A percentile compares a stretch with the other conserved stretches of the same genome.
These are phyloP conservation scores for Liquidambar formosana DNA, from an alignment of 164 flowering plant species.

Conservation along the genomic window DNA sequence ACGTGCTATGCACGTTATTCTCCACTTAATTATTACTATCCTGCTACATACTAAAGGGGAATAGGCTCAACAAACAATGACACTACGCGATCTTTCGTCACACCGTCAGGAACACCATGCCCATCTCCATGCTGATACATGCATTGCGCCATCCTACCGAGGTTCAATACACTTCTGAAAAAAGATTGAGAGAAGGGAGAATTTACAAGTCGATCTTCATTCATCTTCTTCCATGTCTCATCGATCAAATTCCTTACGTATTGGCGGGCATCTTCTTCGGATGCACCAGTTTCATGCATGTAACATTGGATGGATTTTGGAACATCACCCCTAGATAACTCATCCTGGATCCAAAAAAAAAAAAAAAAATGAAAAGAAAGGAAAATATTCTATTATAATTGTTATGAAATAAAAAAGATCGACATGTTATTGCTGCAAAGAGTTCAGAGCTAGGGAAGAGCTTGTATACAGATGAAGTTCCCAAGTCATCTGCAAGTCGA, in stretches of 20 bases:
- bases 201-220: conserved; percentile 12
- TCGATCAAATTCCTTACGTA: conserved; percentile 13
- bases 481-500: conserved; percentile 9
- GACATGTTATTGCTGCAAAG: no score
- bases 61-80: conserved; percentile 6
- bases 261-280: conserved; percentile 32
- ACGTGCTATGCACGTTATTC: no score
- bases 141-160: conserved; percentile 5
- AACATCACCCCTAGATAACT: conserved; percentile 31
- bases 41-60: not conserved
- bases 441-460: no score
- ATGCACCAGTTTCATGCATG: conserved; percentile 35
- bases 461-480: conserved; percentile 16
- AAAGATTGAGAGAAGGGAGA: conserved; percentile 1
- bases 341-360: conserved; percentile 22
- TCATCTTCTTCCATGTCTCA: conserved; percentile 30
- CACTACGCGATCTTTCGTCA: conserved; percentile 3
- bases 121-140: conserved; percentile 14
- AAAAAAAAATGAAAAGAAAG: not conserved
- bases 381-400: no score
- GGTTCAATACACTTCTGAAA: conserved; percentile 9
- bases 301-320: conserved; percentile 39
- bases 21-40: no score
- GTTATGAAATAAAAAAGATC: no score
- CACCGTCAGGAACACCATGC: not conserved